phyloP scores from a whole-genome alignment of 208 protist species.

The Trypanosoma avium region DNA sequence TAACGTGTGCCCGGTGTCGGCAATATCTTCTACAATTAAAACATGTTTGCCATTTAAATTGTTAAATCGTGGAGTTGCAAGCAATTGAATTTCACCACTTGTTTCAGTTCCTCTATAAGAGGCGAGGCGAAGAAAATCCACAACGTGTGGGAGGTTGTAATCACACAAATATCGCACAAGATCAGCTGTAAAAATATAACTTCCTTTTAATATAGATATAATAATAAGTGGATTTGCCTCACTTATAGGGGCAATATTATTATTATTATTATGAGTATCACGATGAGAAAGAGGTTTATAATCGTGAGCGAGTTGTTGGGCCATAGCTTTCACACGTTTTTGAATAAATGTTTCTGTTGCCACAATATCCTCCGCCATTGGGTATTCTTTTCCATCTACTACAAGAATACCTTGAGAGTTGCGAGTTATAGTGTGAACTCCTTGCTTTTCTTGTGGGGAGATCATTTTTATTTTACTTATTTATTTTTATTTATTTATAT shows the following conservation, averaged over 20 bases:
- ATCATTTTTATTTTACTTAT: conserved; percentile 16
- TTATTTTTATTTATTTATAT: too few relatives aligned
- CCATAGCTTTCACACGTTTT: conserved; percentile 42
- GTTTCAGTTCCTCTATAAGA: conserved; percentile 73
- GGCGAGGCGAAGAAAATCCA: conserved; percentile 83
- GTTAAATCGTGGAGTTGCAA: conserved; percentile 53
- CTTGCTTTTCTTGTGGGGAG: conserved; percentile 15
- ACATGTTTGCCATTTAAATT: conserved; percentile 80
- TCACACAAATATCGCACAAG: conserved; percentile 81
- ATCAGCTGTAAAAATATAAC: conserved; percentile 91
- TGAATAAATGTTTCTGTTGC: conserved; percentile 79
- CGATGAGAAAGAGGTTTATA: conserved; percentile 63
- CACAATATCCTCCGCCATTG: conserved; percentile 70
- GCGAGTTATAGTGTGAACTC: conserved; percentile 31
- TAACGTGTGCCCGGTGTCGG: conserved; percentile 81
- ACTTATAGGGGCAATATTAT: conserved; percentile 45
- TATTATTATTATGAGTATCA: conserved; percentile 26
- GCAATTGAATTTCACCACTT: conserved; percentile 60
- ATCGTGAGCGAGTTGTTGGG: conserved; percentile 55
- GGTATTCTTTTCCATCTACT: conserved; percentile 77
- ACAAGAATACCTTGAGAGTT: conserved; percentile 49
- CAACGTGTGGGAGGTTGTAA: conserved; percentile 61
- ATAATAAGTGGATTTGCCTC: conserved; percentile 83
- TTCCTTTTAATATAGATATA: conserved; percentile 89
- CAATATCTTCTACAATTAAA: conserved; percentile 90